Conservation (phyloP, 2,329 filamentous ascomycete species). For the Didymella lethalis region DNA sequence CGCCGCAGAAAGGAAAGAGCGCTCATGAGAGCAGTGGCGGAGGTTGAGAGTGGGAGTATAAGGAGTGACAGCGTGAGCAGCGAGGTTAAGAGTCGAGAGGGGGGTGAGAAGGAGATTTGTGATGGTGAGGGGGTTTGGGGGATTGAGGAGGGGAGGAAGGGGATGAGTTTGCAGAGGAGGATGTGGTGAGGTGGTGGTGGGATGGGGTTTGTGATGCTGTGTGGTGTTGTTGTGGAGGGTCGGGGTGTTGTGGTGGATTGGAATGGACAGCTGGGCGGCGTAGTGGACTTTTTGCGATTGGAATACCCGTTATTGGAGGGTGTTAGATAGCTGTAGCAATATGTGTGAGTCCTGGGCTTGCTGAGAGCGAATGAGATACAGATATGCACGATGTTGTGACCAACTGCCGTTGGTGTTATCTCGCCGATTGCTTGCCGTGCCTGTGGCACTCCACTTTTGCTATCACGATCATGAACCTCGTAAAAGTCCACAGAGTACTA, state of each 20-base stretch:
- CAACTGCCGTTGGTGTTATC: constrained; percentile 5
- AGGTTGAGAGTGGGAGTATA: constrained; percentile 28
- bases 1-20: constrained; percentile 28
- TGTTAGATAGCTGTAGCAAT: constrained; percentile 5
- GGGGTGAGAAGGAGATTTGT: constrained; percentile 36
- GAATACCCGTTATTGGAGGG: background rate
- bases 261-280: background rate
- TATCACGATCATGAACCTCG: background rate
- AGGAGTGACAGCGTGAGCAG: constrained; percentile 7
- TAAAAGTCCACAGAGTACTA: background rate
- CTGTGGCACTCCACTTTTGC: constrained; percentile 6
- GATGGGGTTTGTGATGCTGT: no score
- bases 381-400: background rate
- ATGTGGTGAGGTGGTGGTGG: constrained; percentile 12
- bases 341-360: background rate
- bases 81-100: constrained; percentile 27
- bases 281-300: background rate
- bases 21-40: constrained; percentile 29
- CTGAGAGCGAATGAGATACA: background rate
- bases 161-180: constrained; percentile 35
- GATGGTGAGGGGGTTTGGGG: constrained; percentile 23
- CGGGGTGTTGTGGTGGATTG: no score
- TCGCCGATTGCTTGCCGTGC: constrained; percentile 5
- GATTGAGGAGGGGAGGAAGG: constrained; percentile 27
- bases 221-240: no score